These are phyloP conservation scores for Pleurotus sapidus DNA, from an alignment of 768 basidiomycete genomes.

Conservation along the genomic window DNA sequence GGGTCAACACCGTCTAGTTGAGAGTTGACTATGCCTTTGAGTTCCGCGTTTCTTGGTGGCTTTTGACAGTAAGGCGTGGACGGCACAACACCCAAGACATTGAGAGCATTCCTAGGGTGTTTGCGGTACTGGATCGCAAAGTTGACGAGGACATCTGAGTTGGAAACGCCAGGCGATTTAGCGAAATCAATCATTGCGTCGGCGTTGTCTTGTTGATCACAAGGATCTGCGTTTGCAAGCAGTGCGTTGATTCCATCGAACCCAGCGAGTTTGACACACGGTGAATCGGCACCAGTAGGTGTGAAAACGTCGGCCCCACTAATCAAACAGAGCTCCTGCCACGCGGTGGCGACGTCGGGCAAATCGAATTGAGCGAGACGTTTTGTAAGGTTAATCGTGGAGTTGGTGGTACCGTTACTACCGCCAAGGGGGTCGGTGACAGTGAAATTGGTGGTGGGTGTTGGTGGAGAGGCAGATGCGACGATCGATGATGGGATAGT, in stretches of 20 bases:
- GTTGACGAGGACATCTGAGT: conserved; percentile 36
- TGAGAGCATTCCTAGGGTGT: conserved; percentile 40
- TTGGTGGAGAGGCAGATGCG: conserved; percentile 7
- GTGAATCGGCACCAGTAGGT: conserved; percentile 11
- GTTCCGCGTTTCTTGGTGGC: conserved; percentile 37
- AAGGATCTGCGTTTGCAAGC: conserved; percentile 40
- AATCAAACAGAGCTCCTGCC: conserved; percentile 42
- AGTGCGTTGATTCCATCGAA: conserved; percentile 39
- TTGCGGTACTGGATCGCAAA: conserved; percentile 40
- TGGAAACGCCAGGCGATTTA: conserved; percentile 37
- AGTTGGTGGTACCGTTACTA: conserved; percentile 6
- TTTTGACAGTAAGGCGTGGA: conserved; percentile 44
- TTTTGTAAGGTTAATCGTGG: conserved; percentile 6
- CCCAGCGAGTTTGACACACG: conserved; percentile 41
- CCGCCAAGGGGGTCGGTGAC: conserved; percentile 8
- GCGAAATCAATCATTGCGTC: conserved; percentile 52
- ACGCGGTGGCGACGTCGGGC: conserved; percentile 34
- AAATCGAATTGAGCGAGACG: conserved; percentile 28
- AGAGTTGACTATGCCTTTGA: conserved; percentile 35
- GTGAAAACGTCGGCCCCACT: conserved; percentile 41
- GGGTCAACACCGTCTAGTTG: conserved; percentile 41
- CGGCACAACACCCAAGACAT: conserved; percentile 38
- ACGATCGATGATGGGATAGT: not conserved
- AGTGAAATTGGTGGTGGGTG: not conserved
- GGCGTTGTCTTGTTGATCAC: conserved; percentile 46